Evolutionary conservation across 2,329 filamentous ascomycete species (phyloP), one percentile per base, ranked within the genome.

Genomic region (Diplocarpon rosae): DNA sequence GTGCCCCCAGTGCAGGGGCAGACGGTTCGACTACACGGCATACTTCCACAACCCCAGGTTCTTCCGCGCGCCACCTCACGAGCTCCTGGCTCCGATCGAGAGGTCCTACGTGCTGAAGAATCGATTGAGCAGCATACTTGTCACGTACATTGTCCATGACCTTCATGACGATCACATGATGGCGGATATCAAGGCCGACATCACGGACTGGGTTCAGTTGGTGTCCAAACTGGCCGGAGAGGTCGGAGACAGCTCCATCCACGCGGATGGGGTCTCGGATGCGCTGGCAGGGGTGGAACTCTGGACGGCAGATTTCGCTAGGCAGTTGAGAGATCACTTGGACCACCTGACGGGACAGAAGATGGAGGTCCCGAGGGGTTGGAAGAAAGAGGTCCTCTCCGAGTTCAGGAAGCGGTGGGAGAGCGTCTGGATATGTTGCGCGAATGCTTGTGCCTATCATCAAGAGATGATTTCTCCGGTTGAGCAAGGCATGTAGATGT

Each of bases 1-100:
- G 12, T 58, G 55, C 28, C 40, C 43, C 8, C 37, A 47, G 24
- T 59, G 55, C 45, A 55, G 51, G 47, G 56, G 56, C 10, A 41
- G 50, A 13, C 52, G 51, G 13, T 56, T 55, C 42, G 45, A 48
- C 38, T 59, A 54, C 49, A 56, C 49, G 12, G 34, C 50, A 3
- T 59, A 59, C 37, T 59, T 59, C 43, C 56, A 59, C 41, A 57
- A 57, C 37, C 45, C 34, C 3, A 42, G 35, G 1, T 42, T 56
- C 38, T 57, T 56, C 44, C 13, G 42, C 12, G 34, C 45, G 11
- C 54, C 55, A 45, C 56, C 56, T 20, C 56, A 59, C 31, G 45
- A 43, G 8, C 39, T 59, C 1, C 46, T 59, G 2, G 16, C 33
- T 12, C 29, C 48, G 4, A 42, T 59, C 9, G 56, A 59, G 39